Evolutionary conservation across 2,329 filamentous ascomycete genomes (phyloP).

Genomic region (Microdochium paspali): DNA sequence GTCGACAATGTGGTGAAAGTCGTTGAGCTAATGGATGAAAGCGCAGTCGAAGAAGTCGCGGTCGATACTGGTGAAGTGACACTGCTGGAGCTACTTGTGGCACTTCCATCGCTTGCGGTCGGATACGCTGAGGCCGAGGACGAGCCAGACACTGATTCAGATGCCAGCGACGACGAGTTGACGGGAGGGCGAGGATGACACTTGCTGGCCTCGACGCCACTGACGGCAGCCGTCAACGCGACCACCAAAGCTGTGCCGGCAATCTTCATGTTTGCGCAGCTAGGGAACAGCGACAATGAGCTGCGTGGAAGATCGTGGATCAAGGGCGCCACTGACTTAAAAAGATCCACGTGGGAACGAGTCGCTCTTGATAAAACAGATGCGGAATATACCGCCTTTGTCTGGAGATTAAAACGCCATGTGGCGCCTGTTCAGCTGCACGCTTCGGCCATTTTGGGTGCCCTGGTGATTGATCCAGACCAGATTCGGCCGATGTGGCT

Average conservation of each 20-base stretch:
- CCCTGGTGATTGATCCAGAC: too few relatives aligned
- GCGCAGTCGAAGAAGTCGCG: not conserved
- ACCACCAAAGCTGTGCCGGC: not conserved
- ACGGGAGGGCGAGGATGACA: not conserved
- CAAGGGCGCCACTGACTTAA: not conserved
- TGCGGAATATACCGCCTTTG: too few relatives aligned
- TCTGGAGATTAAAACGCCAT: too few relatives aligned
- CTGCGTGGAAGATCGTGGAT: not conserved
- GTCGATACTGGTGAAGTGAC: not conserved
- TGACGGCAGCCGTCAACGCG: not conserved
- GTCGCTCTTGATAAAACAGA: too few relatives aligned
- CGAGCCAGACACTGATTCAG: too few relatives aligned
- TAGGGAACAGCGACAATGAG: not conserved
- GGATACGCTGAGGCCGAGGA: not conserved
- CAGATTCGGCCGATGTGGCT: too few relatives aligned
- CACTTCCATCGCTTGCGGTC: too few relatives aligned
- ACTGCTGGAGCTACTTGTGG: not conserved
- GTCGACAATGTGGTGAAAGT: too few relatives aligned
- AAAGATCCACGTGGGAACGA: not conserved
- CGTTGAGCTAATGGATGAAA: too few relatives aligned
- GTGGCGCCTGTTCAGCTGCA: too few relatives aligned
- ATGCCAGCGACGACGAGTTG: not conserved
- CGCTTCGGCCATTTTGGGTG: too few relatives aligned
- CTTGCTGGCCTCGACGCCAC: not conserved
- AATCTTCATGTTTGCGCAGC: not conserved